Base-by-base conservation (phyloP, 129 eudicot genomes). In the Solidago caesia region DNA sequence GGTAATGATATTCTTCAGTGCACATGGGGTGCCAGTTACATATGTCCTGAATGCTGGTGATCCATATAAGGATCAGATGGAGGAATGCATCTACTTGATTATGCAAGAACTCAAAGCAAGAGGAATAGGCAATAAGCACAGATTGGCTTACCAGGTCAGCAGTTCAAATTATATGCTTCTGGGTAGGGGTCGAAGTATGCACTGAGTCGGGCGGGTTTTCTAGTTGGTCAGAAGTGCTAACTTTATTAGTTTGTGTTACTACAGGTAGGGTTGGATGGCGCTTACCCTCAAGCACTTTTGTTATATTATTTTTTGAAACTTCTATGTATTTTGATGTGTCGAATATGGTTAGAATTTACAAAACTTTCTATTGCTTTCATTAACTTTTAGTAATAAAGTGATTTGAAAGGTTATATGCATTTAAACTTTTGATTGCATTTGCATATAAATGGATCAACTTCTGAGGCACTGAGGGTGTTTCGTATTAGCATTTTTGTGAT, bases 1-100 rank as follows among this genome's bases (percentile, higher is more conserved):
- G 96, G 96, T 83, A 8, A 89, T 92, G 94, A 89, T 92, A 80
- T 92, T 92, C 80, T 92, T 89, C 57, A 92, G 97, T 53, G 97
- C 97, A 42, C 97, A 92, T 82, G 97, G 97, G 63, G 97, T 92
- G 33, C 97, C 97, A 1, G 88, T 87, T 4, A 89, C 89, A 51
- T 92, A 92, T 52, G 91, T 92, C 71, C 86, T 82, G 72, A 73
- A 87, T 57, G 97, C 97, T 10, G 97, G 97, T 11, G 97, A 92
- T 82, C 96, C 97, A 15, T 92, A 92, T 81, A 89, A 81, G 80
- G 91, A 82, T 72, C 96, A 92, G 86, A 92, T 92, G 96, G 94
- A 89, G 73, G 91, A 92, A 62, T 92, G 97, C 81, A 87, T 92
- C 27, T 55, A 67, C 76, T 72, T 92, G 60, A 92, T 92, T 21